Percentiles rank a stretch among this genome's conserved stretches.
phyloP scores from a whole-genome alignment of 2,329 filamentous ascomycete species.

The Fusarium sp. region DNA sequence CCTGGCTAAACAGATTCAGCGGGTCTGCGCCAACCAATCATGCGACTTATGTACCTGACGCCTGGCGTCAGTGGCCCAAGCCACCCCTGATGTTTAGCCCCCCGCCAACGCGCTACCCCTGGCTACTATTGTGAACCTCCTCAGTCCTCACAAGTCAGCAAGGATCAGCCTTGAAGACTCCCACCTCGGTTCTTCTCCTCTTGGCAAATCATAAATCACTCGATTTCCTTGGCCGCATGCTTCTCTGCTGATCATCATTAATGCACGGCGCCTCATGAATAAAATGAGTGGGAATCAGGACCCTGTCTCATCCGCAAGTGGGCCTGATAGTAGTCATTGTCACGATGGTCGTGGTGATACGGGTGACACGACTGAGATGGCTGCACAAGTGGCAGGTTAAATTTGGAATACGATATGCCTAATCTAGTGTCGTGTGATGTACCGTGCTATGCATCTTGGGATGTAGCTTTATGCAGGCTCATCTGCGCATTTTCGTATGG shows the following conservation, averaged over 20 bases:
- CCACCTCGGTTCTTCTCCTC: not conserved
- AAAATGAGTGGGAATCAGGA: constrained; percentile 3
- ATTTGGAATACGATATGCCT: constrained; percentile 21
- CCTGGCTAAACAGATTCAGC: constrained; percentile 41
- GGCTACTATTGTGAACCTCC: constrained; percentile 14
- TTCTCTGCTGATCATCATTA: constrained; percentile 44
- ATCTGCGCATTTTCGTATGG: not conserved
- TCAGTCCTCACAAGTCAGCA: constrained; percentile 14
- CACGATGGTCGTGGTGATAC: not conserved
- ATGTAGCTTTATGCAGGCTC: constrained; percentile 7
- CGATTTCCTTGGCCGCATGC: constrained; percentile 7
- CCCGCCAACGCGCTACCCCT: constrained; percentile 17
- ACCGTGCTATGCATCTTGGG: not conserved
- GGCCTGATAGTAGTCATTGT: not conserved
- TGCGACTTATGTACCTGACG: constrained; percentile 37
- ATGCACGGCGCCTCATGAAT: constrained; percentile 16
- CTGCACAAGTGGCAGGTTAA: constrained; percentile 28
- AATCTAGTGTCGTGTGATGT: not conserved
- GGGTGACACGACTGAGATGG: constrained; percentile 2
- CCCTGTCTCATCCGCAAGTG: constrained; percentile 17
- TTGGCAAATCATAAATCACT: constrained; percentile 26
- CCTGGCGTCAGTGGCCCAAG: constrained; percentile 30
- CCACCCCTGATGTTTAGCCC: constrained; percentile 9
- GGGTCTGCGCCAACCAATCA: constrained; percentile 35
- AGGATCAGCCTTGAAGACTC: constrained; percentile 9